Evolutionary conservation across 1,284 basidiomycete species (phyloP).

Genomic region (Neolentinus lepideus): DNA sequence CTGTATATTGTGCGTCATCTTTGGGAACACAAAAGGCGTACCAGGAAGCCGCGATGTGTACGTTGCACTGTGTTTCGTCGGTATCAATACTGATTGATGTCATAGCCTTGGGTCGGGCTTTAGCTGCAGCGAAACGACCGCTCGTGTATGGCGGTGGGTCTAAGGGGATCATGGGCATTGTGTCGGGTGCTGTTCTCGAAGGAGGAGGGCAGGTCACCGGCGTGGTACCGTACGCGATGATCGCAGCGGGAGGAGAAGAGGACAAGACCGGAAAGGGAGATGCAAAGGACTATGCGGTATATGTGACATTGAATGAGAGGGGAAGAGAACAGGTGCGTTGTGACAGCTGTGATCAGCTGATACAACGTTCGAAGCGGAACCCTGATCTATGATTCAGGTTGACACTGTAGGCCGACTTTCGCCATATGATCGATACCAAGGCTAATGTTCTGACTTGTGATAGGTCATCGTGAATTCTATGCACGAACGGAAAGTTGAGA

Average conservation of each 20-base stretch:
- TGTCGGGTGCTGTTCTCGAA: conserved; percentile 64
- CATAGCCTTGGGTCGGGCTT: conserved; percentile 65
- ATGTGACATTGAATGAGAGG: conserved; percentile 30
- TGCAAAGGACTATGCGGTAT: conserved; percentile 5
- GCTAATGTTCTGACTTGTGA: background rate
- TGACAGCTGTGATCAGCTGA: background rate
- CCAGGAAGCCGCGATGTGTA: conserved; percentile 63
- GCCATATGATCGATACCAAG: too few species aligned
- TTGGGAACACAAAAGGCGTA: conserved; percentile 56
- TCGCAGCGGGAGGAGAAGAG: conserved; percentile 53
- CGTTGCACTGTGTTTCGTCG: conserved; percentile 19
- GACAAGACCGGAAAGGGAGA: conserved; percentile 31
- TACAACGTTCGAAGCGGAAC: background rate
- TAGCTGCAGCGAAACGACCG: conserved; percentile 56
- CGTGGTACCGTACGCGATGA: conserved; percentile 74
- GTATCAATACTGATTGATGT: conserved; percentile 3
- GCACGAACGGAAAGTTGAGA: conserved; percentile 88
- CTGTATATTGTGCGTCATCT: conserved; percentile 79
- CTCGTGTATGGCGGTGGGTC: conserved; percentile 87
- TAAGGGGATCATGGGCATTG: conserved; percentile 82
- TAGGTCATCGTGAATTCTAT: conserved; percentile 80
- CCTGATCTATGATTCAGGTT: conserved; percentile 24
- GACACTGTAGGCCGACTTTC: conserved; percentile 40
- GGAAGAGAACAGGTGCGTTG: conserved; percentile 34
- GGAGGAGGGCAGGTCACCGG: conserved; percentile 76